A percentile compares a stretch with the other conserved stretches of the same genome.
phyloP scores from a whole-genome alignment of 225 moss, liverwort and hornwort genomes.

The Sphagnum contortum region DNA sequence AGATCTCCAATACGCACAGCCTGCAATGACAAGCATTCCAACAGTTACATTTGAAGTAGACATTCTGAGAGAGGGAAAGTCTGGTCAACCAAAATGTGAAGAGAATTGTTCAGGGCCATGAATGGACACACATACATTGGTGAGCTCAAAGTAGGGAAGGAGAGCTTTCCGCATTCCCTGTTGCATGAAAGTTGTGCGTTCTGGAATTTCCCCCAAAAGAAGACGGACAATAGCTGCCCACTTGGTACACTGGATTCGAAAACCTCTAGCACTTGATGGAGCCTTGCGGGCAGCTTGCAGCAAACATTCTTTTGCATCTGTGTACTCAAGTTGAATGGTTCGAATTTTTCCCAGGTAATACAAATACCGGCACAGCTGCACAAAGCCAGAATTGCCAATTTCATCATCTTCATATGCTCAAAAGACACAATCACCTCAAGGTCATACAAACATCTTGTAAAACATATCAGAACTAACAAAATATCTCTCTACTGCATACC shows the following conservation, averaged over 20 bases:
- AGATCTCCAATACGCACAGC: slow-evolving; percentile 97
- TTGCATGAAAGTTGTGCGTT: slow-evolving; percentile 97
- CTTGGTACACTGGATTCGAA: slow-evolving; percentile 93
- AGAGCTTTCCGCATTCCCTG: slow-evolving; percentile 91
- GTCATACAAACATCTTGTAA: no score
- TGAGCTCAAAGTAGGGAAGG: slow-evolving; percentile 89
- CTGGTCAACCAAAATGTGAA: no score
- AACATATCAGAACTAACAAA: no score
- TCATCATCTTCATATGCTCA: slow-evolving; percentile 4
- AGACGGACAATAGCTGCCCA: slow-evolving; percentile 97
- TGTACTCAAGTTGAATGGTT: slow-evolving; percentile 93
- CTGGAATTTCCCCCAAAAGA: slow-evolving; percentile 94
- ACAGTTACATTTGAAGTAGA: no score
- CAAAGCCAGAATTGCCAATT: slow-evolving; percentile 3
- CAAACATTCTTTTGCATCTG: slow-evolving; percentile 95
- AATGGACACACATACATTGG: slow-evolving; percentile 51
- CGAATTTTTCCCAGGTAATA: slow-evolving; percentile 92
- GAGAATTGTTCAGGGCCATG: no score
- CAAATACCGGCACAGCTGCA: slow-evolving; percentile 87
- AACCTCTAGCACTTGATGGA: slow-evolving; percentile 80
- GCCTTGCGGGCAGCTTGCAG: slow-evolving; percentile 94
- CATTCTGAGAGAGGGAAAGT: background rate
- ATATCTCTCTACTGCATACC: slow-evolving; percentile 14
- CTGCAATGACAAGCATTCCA: slow-evolving; percentile 12
- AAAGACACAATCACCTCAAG: no score